Evolutionary conservation across 2,329 filamentous ascomycete genomes (phyloP).

Genomic region (Venturia pyrina): DNA sequence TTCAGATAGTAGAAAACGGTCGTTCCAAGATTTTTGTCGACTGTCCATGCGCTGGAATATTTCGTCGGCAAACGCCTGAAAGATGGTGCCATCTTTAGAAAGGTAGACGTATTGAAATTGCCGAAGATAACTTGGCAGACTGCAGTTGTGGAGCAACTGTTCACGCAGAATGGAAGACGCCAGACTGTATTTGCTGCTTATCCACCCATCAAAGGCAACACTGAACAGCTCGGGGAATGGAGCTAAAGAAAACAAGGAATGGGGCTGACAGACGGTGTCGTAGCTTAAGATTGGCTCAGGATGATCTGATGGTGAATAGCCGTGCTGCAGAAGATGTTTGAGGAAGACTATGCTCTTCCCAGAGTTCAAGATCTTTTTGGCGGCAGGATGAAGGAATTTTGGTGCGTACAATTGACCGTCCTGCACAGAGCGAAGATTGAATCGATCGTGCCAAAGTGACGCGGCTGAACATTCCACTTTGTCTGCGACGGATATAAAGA

Average conservation of each 20-base stretch:
- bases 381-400: conserved; percentile 60
- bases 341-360: conserved; percentile 84
- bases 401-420: conserved; percentile 59
- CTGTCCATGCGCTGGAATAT: conserved; percentile 68
- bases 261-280: conserved; percentile 42
- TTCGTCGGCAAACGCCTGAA: conserved; percentile 54
- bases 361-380: conserved; percentile 67
- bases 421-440: conserved; percentile 51
- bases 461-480: conserved; percentile 48
- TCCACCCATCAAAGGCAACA: conserved; percentile 62
- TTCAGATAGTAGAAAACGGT: conserved; percentile 72
- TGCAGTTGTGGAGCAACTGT: conserved; percentile 59
- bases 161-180: conserved; percentile 57
- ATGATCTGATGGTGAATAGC: conserved; percentile 12
- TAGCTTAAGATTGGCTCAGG: conserved; percentile 40
- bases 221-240: conserved; percentile 70
- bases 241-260: conserved; percentile 36
- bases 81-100: conserved; percentile 60
- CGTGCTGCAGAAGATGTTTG: conserved; percentile 40
- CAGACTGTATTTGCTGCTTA: conserved; percentile 61
- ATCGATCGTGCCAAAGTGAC: conserved; percentile 69
- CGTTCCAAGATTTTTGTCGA: conserved; percentile 56
- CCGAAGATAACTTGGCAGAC: conserved; percentile 54
- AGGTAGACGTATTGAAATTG: conserved; percentile 66
- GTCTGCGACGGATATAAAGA: conserved; percentile 60